These are phyloP conservation scores for Durotheca rogersii DNA, from an alignment of 495 filamentous ascomycete species.

Conservation along the genomic window DNA sequence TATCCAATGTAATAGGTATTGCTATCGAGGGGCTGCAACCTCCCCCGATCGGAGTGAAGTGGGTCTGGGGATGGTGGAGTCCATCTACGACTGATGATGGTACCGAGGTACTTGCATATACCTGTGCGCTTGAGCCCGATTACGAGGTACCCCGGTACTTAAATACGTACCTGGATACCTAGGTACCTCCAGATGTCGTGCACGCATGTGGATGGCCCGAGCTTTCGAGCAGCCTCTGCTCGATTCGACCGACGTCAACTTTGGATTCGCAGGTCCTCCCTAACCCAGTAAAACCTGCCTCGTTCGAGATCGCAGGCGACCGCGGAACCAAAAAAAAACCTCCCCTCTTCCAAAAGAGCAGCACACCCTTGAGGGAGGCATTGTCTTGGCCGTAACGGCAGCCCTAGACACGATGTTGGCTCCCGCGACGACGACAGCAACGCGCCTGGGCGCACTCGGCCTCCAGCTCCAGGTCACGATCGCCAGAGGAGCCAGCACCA, in stretches of 20 bases:
- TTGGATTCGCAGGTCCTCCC: not conserved
- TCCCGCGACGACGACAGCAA: conserved; percentile 29
- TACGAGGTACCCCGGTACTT: too few relatives aligned
- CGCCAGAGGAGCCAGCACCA: conserved; percentile 31
- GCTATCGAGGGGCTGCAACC: not conserved
- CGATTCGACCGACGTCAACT: conserved; percentile 21
- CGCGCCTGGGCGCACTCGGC: conserved; percentile 31
- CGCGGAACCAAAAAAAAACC: conserved; percentile 12
- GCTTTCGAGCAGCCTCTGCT: conserved; percentile 17
- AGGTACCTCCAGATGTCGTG: too few relatives aligned
- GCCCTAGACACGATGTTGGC: conserved; percentile 30
- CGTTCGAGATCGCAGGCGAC: conserved; percentile 5
- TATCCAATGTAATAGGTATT: not conserved
- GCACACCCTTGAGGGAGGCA: too few relatives aligned
- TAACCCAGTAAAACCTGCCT: conserved; percentile 4
- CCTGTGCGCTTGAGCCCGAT: too few relatives aligned
- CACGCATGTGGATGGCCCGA: conserved; percentile 12
- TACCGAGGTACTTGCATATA: too few relatives aligned
- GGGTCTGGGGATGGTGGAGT: too few relatives aligned
- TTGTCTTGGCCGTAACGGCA: conserved; percentile 1
- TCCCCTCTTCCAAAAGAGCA: too few relatives aligned
- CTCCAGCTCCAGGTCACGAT: conserved; percentile 32
- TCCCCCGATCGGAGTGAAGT: too few relatives aligned
- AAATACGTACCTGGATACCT: too few relatives aligned
- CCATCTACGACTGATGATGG: too few relatives aligned